phyloP scores from a whole-genome alignment of 2,329 filamentous ascomycete genomes.

The Alternaria sp. region DNA sequence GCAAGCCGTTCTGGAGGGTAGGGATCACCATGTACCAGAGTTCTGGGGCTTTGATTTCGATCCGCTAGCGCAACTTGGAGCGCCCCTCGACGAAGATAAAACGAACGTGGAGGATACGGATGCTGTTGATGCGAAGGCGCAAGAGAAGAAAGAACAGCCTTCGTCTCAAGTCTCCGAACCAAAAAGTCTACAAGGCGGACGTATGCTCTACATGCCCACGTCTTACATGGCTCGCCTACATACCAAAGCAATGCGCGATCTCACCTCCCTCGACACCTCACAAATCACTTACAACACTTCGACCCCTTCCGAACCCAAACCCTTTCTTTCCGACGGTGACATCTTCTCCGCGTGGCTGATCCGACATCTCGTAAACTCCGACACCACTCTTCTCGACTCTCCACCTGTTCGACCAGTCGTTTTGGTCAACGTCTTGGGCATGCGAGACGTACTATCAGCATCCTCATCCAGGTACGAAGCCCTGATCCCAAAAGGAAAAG shows the following conservation, averaged over 20 bases:
- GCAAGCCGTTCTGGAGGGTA: slow-evolving; percentile 33
- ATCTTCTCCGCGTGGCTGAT: slow-evolving; percentile 27
- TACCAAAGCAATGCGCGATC: slow-evolving; percentile 22
- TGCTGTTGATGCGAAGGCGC: background rate
- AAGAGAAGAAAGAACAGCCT: background rate
- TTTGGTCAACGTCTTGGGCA: slow-evolving; percentile 38
- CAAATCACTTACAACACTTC: slow-evolving; percentile 15
- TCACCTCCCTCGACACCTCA: background rate
- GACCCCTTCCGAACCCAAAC: slow-evolving; percentile 21
- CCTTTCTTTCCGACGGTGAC: slow-evolving; percentile 35
- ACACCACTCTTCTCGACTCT: slow-evolving; percentile 14
- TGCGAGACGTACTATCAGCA: slow-evolving; percentile 30
- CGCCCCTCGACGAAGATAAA: slow-evolving; percentile 19
- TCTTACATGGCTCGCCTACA: slow-evolving; percentile 27
- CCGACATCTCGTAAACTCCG: slow-evolving; percentile 18
- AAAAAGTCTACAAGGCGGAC: slow-evolving; percentile 16
- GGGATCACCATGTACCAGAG: slow-evolving; percentile 29
- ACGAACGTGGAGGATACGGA: slow-evolving; percentile 13
- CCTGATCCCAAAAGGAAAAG: slow-evolving; percentile 23
- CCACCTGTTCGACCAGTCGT: slow-evolving; percentile 23
- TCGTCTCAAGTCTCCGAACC: background rate
- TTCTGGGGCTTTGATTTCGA: slow-evolving; percentile 32
- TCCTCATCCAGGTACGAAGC: slow-evolving; percentile 12
- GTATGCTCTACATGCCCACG: slow-evolving; percentile 25
- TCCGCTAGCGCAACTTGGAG: slow-evolving; percentile 25